Base-by-base conservation (phyloP, 2,329 filamentous ascomycete genomes). In the Sclerotinia subarctica region DNA sequence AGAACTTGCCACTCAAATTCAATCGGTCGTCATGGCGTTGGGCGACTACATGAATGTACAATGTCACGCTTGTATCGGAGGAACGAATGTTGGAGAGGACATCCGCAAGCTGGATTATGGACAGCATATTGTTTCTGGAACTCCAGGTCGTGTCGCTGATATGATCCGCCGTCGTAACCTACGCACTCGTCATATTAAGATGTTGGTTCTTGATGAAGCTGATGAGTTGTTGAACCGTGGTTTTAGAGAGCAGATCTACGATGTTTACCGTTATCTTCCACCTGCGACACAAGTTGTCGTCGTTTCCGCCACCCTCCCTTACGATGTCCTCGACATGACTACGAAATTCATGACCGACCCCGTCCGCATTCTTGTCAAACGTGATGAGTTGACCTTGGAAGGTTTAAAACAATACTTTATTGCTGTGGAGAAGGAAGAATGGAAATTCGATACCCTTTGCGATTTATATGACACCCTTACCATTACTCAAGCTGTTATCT, bases 1-100 rank as follows among this genome's bases (percentile, higher is more conserved):
- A 78, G 95, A 99, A 85, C 84, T 99, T 72, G 95, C 95, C 57
- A 97, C 94, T 38, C 95, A 99, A 82, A 99, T 99, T 73, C 95
- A 99, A 82, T 97, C 93, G 47, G 95, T 99, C 69, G 91, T 99
- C 74, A 96, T 98, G 89, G 95, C 95, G n/a, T 87, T 99, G n/a
- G 95, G 95, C 73, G 95, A 99, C 81, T 99, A 97, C 84, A 98
- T 99, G 95, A 97, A 97, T 78, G 93, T 99, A 4, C 94, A 99
- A 81, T 99, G 95, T 82, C 95, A 99, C 77, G 94, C 95, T 69
- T 99, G 95, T 81, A 98, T 99, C 76, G 95, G 95, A 74, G 95
- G 95, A 70, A 99, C 95, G 73, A 98, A 97, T 77, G 94, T 99
- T 49, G 93, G 95, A 75, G 95, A 98, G 79, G 95, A 99, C 78